Conservation (phyloP, 208 protist genomes). For the Entamoeba invadens region DNA sequence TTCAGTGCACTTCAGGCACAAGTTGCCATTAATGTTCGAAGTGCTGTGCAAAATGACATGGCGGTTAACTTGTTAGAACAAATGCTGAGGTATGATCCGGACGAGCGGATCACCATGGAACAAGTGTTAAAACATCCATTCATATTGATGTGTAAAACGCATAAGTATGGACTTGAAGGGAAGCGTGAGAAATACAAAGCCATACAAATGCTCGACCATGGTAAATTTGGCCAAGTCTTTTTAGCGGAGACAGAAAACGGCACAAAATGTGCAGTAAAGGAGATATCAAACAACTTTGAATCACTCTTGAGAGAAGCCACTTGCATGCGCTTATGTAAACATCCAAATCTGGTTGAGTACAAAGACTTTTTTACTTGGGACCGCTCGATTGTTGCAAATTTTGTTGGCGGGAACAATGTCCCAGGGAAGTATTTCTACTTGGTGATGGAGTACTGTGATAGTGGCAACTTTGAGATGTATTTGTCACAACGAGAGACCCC, state of each 20-base stretch:
- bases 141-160: conserved; percentile 19
- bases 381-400: background rate
- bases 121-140: conserved; percentile 54
- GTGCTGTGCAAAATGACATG: conserved; percentile 7
- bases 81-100: conserved; percentile 37
- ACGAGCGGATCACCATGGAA: conserved; percentile 35
- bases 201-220: background rate
- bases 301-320: background rate
- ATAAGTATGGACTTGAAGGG: background rate
- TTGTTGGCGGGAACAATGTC: background rate
- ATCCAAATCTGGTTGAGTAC: background rate
- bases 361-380: background rate
- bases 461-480: background rate
- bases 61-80: conserved; percentile 35
- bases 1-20: background rate
- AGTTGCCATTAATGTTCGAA: background rate
- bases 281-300: background rate
- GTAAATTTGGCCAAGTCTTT: background rate
- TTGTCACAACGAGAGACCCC: background rate
- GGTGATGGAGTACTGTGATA: background rate
- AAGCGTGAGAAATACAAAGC: background rate
- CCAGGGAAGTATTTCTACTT: background rate
- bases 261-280: background rate
- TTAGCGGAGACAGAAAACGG: background rate
- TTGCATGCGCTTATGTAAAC: background rate